These are phyloP conservation scores for Colletotrichum sp. DNA, from an alignment of 2,329 filamentous ascomycete species.

Conservation along the genomic window DNA sequence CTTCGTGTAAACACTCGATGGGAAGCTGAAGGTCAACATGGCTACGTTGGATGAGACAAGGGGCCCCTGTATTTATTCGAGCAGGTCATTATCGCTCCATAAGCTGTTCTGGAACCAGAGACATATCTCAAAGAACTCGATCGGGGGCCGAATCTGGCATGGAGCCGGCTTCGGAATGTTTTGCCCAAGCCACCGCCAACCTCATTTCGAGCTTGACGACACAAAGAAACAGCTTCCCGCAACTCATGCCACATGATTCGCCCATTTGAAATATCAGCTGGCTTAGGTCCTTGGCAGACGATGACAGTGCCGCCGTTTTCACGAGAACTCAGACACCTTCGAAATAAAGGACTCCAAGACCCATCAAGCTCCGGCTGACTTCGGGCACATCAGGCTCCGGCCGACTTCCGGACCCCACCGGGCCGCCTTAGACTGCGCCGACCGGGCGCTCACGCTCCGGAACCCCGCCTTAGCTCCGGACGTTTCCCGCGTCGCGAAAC, in stretches of 20 bases:
- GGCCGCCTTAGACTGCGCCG: background rate
- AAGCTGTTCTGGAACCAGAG: background rate
- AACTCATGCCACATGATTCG: background rate
- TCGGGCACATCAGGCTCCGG: background rate
- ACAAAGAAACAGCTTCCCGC: background rate
- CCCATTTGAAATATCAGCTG: background rate
- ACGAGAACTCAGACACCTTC: background rate
- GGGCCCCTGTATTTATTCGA: background rate
- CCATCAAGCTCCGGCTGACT: background rate
- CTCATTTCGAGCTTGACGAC: background rate
- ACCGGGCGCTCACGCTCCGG: background rate
- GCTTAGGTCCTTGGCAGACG: background rate
- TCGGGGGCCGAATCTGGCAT: background rate
- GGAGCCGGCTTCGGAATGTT: background rate
- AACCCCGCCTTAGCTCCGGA: background rate
- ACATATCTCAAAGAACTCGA: background rate
- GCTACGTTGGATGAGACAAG: background rate
- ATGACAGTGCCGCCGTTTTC: background rate
- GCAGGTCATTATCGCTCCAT: background rate
- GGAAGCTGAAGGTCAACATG: background rate
- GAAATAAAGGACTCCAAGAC: fast-evolving
- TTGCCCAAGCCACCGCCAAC: background rate
- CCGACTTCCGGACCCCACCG: background rate
- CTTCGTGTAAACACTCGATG: fast-evolving
- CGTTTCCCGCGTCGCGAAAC: background rate